Percentiles rank a stretch among this genome's conserved stretches.
Evolutionary conservation across 805 yeast genomes (phyloP).

Genomic region (Metschnikowia arizonensis): DNA sequence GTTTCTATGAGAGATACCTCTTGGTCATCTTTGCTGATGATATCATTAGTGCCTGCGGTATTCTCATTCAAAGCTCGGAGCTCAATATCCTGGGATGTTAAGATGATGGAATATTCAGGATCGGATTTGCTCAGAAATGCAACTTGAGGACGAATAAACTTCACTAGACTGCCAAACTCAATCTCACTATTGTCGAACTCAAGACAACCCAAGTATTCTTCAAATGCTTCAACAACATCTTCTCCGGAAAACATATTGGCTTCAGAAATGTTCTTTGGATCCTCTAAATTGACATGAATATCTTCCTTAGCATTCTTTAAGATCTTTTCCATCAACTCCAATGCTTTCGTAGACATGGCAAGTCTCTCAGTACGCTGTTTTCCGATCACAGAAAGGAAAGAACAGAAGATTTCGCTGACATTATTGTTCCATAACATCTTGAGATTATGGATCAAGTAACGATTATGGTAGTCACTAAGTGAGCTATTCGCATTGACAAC

Average conservation of each 20-base stretch:
- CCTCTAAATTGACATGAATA: slow-evolving; percentile 9
- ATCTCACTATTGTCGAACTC: slow-evolving; percentile 38
- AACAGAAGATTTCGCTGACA: slow-evolving; percentile 58
- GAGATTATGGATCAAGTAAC: slow-evolving; percentile 69
- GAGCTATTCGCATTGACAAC: slow-evolving; percentile 21
- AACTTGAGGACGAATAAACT: slow-evolving; percentile 76
- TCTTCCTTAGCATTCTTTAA: slow-evolving; percentile 22
- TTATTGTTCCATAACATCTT: slow-evolving; percentile 75
- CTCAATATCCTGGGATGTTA: slow-evolving; percentile 58
- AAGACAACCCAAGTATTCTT: slow-evolving; percentile 46
- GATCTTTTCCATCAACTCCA: slow-evolving; percentile 44
- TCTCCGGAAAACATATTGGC: slow-evolving; percentile 22
- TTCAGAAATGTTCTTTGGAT: slow-evolving; percentile 7
- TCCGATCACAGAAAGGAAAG: slow-evolving; percentile 46
- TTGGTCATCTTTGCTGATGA: slow-evolving; percentile 31
- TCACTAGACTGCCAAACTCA: slow-evolving; percentile 58
- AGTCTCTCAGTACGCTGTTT: slow-evolving; percentile 42
- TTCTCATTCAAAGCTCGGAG: slow-evolving; percentile 46
- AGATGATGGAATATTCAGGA: slow-evolving; percentile 44
- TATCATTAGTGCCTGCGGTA: slow-evolving; percentile 37
- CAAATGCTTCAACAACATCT: slow-evolving; percentile 45
- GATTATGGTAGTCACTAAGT: slow-evolving; percentile 50
- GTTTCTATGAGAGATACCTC: slow-evolving; percentile 47
- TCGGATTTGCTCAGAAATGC: slow-evolving; percentile 53
- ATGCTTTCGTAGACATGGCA: slow-evolving; percentile 47